Evolutionary conservation across 164 flowering plant species (phyloP).

Genomic region (Annona squamosa): DNA sequence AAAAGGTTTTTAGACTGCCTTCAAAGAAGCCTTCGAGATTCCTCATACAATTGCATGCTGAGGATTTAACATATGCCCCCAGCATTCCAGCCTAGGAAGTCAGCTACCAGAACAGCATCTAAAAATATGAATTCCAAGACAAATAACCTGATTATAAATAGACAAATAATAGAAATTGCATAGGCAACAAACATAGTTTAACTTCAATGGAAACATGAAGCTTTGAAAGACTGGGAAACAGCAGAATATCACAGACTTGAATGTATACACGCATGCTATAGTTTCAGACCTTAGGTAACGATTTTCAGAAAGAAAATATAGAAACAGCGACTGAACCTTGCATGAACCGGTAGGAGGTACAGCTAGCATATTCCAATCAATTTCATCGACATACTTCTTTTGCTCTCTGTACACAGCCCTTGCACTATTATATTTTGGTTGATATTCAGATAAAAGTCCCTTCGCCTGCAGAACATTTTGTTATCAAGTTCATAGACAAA

Average conservation of each 20-base stretch:
- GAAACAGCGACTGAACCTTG: conserved; percentile 44
- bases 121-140: not conserved
- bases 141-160: not conserved
- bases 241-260: not conserved
- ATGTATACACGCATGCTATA: not conserved
- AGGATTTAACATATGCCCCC: not conserved
- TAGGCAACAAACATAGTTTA: not conserved
- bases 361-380: conserved; percentile 97
- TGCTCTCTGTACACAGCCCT: conserved; percentile 88
- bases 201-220: not conserved
- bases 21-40: not conserved
- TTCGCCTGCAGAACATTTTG: conserved; percentile 65
- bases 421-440: conserved; percentile 95
- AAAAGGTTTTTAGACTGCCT: too few species aligned
- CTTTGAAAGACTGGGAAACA: not conserved
- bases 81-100: not conserved
- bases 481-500: conserved; percentile 2
- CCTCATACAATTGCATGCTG: not conserved
- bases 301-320: not conserved
- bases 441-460: conserved; percentile 86
- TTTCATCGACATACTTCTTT: conserved; percentile 86
- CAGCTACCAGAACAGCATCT: not conserved
- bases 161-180: conserved; percentile 2
- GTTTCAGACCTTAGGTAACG: not conserved
- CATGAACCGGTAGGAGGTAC: conserved; percentile 87